A percentile compares a stretch with the other conserved stretches of the same genome.
Conservation (phyloP, 2,329 filamentous ascomycete genomes). For the Aspergillus viridinutans region DNA sequence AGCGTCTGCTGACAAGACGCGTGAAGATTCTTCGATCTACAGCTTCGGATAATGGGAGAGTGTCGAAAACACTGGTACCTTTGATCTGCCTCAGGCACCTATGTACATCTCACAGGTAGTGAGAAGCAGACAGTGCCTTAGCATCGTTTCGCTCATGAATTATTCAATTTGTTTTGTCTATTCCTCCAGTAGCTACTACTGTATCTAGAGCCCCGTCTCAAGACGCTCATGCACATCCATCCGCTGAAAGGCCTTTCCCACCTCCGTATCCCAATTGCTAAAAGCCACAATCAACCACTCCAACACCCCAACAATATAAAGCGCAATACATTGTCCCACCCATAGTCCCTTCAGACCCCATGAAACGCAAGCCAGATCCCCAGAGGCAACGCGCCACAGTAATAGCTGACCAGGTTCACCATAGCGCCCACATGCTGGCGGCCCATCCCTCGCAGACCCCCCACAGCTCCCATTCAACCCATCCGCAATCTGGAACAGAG, state of each 20-base stretch:
- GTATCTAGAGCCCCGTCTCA: conserved; percentile 10
- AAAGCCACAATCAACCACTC: conserved; percentile 77
- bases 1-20: background rate
- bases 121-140: background rate
- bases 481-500: conserved; percentile 85
- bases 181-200: background rate
- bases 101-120: background rate
- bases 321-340: conserved; percentile 75
- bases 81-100: background rate
- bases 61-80: background rate
- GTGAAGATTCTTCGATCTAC: background rate
- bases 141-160: background rate
- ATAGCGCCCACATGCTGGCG: conserved; percentile 77
- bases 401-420: conserved; percentile 80
- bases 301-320: conserved; percentile 72
- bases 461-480: conserved; percentile 82
- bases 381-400: conserved; percentile 73
- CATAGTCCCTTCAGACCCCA: conserved; percentile 75
- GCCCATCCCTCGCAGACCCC: conserved; percentile 78
- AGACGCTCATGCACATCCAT: conserved; percentile 52
- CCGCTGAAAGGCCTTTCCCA: conserved; percentile 64
- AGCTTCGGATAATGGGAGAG: background rate
- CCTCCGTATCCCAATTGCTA: conserved; percentile 73
- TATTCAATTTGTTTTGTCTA: background rate
- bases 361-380: conserved; percentile 83